Evolutionary conservation across 2,329 filamentous ascomycete species (phyloP), one percentile per base, ranked within the genome.

Genomic region (Colletotrichum coccodes): DNA sequence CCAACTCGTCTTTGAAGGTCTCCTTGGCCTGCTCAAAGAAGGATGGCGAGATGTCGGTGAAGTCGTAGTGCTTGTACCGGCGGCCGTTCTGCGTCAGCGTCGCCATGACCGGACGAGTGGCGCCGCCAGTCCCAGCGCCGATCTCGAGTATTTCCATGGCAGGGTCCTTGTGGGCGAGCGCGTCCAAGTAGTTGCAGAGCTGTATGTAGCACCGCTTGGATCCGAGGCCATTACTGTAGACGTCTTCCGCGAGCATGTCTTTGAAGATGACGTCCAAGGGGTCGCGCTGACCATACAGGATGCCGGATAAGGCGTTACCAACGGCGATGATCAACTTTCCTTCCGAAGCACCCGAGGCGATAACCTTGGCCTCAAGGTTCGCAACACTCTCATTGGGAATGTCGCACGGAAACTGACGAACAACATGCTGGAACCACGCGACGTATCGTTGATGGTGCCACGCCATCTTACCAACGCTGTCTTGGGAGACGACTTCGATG

Each of bases 31-130:
- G 70, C 26, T 75, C 75, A 52, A 83, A 82, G 73, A 82, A 82
- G 1, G 73, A 75, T 2, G 76, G 70, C 0, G 81, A 81, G 32
- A 82, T 80, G 52, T 84, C 81, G 3, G 81, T 82, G 64, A 77
- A 83, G 6, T 74, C 77, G 65, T 82, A 81, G 1, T 64, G 53
- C 18, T 44, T 36, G 52, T 71, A 75, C 16, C 71, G 66, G 4
- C 56, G 32, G 0, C 63, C 54, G 6, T 40, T 14, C 12, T 38
- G 32, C 6, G 63, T 70, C 32, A 74, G 68, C 5, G 72, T 70
- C 38, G 71, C 61, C 14, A 80, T 47, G 50, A 76, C 62, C 0
- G 70, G 60, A 4, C 66, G 59, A 0, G 79, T 81, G 14, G 77
- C 74, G 6, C 75, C 74, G 4, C 79, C 79, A 1, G 76, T 81